Evolutionary conservation across 75 land plant species (phyloP).

Genomic region (Pseudotsuga menziesii): DNA sequence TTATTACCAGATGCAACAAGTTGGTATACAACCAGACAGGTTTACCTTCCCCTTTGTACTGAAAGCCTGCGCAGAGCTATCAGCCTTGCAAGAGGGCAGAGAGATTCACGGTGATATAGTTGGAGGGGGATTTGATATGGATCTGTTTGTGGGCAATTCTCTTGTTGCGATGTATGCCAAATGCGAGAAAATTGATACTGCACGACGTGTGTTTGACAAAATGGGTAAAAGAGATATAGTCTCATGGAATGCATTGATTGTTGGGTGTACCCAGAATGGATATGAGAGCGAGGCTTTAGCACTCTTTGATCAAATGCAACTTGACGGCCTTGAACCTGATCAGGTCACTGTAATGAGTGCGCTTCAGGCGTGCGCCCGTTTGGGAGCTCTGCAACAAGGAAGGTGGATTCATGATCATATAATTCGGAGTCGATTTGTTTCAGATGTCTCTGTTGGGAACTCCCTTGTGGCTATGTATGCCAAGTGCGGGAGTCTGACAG

Average conservation of each 20-base stretch:
- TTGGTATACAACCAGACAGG: conserved; percentile 13
- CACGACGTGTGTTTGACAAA: background rate
- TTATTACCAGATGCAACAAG: conserved; percentile 14
- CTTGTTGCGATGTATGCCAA: background rate
- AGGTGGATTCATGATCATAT: conserved; percentile 23
- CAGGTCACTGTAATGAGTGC: conserved; percentile 14
- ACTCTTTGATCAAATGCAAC: background rate
- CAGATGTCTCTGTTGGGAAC: conserved; percentile 14
- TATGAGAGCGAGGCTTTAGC: background rate
- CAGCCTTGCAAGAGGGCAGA: too few relatives aligned
- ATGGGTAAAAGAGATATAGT: background rate
- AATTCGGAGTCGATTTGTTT: conserved; percentile 8
- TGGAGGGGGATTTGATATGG: too few relatives aligned
- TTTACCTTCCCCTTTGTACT: conserved; percentile 1
- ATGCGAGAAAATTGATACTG: background rate
- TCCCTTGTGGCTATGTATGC: conserved; percentile 23
- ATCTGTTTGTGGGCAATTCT: too few relatives aligned
- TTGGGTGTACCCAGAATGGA: background rate
- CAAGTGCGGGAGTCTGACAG: conserved; percentile 9
- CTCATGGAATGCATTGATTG: conserved; percentile 9
- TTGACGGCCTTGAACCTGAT: background rate
- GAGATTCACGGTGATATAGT: too few relatives aligned
- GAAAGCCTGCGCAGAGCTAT: too few relatives aligned
- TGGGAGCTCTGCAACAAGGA: conserved; percentile 7
- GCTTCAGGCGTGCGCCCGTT: conserved; percentile 16